Evolutionary conservation across 2,329 filamentous ascomycete genomes (phyloP), one percentile per base, ranked within the genome.

Genomic region (Ophiostoma novo-ulmi): DNA sequence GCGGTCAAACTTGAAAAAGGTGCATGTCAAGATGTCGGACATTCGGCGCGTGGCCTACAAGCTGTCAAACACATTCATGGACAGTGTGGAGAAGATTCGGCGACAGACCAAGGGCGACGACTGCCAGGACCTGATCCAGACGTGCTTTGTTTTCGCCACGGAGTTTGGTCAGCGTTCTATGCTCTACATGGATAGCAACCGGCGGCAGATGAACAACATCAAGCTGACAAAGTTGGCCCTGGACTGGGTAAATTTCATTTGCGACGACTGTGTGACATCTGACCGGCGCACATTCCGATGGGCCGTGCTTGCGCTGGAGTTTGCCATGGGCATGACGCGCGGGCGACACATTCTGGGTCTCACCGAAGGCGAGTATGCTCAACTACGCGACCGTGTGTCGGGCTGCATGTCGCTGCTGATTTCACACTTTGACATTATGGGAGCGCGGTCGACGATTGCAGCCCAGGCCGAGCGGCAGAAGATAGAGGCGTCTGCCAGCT

Each of bases 401-500:
- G 94, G 94, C 0, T 99, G 95, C 79, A 99, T 99, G 95, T 94
- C 93, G 26, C 85, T 99, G 35, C 84, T 99, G 67, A 98, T 99
- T 75, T 97, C 94, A 11, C 95, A 99, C 80, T 99, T 99, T 76
- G 95, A 99, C 79, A 98, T 99, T 80, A 97, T 99, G 91, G 95
- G 95, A 35, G 95, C 95, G 36, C 89, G 94, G 76, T 97, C 94
- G 7, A 97, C 90, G 61, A 85, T 97, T 73, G 95, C 95, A 13
- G 95, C 95, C 5, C 93, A 97, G 80, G 93, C 93, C 1, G 95
- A 99, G 80, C 94, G 93, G 78, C 92, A 97, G 77, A 87, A 92
- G 63, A 86, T 94, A 74, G 94, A 97, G 76, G 90, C 92, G 87
- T 91, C 69, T 89, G 90, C 38, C 91, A 93, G 76, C 88, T 91